Percentiles rank a stretch among this genome's conserved stretches.
Evolutionary conservation across 148 eudicot species (phyloP).

Genomic region (Chenopodium suecicum): DNA sequence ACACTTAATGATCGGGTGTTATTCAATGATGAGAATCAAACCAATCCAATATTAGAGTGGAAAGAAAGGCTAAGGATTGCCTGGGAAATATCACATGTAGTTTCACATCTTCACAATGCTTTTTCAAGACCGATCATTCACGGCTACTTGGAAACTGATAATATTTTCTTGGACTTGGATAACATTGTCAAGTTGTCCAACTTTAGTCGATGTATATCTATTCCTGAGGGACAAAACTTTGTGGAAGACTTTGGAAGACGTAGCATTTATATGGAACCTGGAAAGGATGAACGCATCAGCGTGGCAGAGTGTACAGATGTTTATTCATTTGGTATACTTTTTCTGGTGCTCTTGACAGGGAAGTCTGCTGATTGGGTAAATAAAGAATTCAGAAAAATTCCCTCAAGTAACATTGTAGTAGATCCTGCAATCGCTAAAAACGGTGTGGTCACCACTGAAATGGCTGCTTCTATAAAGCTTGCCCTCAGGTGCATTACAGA

Average conservation of each 20-base stretch:
- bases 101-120: slow-evolving; percentile 13
- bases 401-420: too few species aligned
- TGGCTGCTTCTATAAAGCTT: background rate
- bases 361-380: too few species aligned
- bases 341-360: too few species aligned
- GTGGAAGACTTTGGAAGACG: too few species aligned
- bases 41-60: background rate
- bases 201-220: background rate
- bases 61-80: slow-evolving; percentile 18
- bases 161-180: slow-evolving; percentile 10
- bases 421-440: too few species aligned
- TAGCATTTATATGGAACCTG: too few species aligned
- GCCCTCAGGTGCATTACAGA: background rate
- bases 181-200: background rate
- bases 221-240: too few species aligned
- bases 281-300: too few species aligned
- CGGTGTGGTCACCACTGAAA: too few species aligned
- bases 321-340: too few species aligned
- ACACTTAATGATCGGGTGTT: background rate
- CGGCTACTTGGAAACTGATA: background rate
- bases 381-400: too few species aligned
- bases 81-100: slow-evolving; percentile 8
- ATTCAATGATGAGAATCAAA: background rate
- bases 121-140: slow-evolving; percentile 7
- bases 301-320: too few species aligned